Evolutionary conservation across 2,329 filamentous ascomycete species (phyloP).

Genomic region (Mariannaea elegans): DNA sequence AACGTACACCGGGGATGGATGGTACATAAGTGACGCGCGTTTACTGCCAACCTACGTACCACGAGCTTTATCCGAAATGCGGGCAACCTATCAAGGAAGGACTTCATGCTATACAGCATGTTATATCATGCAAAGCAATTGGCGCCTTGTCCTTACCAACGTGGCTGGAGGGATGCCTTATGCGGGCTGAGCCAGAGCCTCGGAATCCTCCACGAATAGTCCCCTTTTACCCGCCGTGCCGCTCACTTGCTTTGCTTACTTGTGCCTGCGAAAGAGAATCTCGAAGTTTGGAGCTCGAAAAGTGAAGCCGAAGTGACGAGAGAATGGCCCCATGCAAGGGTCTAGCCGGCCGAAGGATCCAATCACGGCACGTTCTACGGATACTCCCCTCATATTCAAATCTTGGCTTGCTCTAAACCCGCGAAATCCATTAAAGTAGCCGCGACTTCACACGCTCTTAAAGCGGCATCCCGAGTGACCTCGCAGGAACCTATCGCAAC

Average conservation of each 20-base stretch:
- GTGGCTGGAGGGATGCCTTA: neutral
- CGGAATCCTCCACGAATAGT: neutral
- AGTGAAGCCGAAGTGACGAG: conserved; percentile 1
- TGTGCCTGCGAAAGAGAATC: no score
- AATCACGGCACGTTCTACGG: conserved; percentile 9
- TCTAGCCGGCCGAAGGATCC: conserved; percentile 1
- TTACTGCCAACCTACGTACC: conserved; percentile 5
- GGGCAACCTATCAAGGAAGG: no score
- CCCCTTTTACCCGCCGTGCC: conserved; percentile 13
- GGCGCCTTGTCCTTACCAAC: no score
- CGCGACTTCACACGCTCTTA: conserved; percentile 9
- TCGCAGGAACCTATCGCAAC: conserved; percentile 43
- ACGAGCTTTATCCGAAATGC: neutral
- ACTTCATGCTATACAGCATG: no score
- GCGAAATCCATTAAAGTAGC: neutral
- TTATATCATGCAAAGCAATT: neutral
- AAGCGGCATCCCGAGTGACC: conserved; percentile 22
- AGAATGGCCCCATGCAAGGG: conserved; percentile 8
- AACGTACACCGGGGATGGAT: no score
- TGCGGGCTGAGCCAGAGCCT: conserved; percentile 5
- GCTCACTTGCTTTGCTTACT: no score
- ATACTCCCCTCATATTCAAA: neutral
- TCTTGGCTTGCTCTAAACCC: no score
- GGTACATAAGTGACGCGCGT: no score
- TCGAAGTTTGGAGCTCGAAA: no score